Percentiles rank a stretch among this genome's conserved stretches.
phyloP scores from a whole-genome alignment of 2,329 filamentous ascomycete genomes.

The Fonsecaea erecta region DNA sequence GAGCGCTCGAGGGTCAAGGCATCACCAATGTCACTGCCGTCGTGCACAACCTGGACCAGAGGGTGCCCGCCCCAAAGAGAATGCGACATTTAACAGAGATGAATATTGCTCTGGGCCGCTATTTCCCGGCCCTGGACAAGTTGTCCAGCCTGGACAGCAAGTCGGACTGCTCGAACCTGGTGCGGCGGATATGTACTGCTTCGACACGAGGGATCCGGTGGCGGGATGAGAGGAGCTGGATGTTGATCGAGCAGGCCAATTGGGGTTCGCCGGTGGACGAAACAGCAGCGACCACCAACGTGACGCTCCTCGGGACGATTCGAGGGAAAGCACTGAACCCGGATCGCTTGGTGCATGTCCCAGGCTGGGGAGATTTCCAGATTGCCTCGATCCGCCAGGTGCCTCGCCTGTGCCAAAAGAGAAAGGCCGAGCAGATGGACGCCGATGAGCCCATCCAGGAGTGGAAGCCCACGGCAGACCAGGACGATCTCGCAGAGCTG shows the following conservation, averaged over 20 bases:
- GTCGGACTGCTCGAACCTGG: slow-evolving; percentile 88
- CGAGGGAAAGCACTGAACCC: slow-evolving; percentile 86
- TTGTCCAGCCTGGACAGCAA: slow-evolving; percentile 84
- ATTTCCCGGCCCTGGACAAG: slow-evolving; percentile 90
- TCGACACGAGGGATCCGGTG: slow-evolving; percentile 93
- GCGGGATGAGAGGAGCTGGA: slow-evolving; percentile 95
- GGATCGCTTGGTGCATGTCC: slow-evolving; percentile 85
- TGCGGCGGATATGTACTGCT: slow-evolving; percentile 87
- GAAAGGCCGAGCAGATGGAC: slow-evolving; percentile 69
- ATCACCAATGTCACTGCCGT: slow-evolving; percentile 89
- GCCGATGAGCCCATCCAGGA: slow-evolving; percentile 62
- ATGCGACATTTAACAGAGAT: slow-evolving; percentile 78
- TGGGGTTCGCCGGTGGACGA: slow-evolving; percentile 66
- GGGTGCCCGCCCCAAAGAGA: slow-evolving; percentile 79
- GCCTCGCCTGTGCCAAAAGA: slow-evolving; percentile 52
- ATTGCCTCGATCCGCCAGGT: slow-evolving; percentile 85
- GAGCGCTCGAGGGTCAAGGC: slow-evolving; percentile 89
- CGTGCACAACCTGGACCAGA: slow-evolving; percentile 75
- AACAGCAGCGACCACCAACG: slow-evolving; percentile 53
- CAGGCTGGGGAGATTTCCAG: slow-evolving; percentile 93
- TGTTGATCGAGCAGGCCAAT: slow-evolving; percentile 81
- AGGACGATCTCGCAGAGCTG: slow-evolving; percentile 79
- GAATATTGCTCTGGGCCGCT: slow-evolving; percentile 91
- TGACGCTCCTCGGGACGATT: slow-evolving; percentile 81
- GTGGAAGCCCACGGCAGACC: slow-evolving; percentile 75